Evolutionary conservation across 179 eudicot species (phyloP).

Genomic region (Camellia oleifera): DNA sequence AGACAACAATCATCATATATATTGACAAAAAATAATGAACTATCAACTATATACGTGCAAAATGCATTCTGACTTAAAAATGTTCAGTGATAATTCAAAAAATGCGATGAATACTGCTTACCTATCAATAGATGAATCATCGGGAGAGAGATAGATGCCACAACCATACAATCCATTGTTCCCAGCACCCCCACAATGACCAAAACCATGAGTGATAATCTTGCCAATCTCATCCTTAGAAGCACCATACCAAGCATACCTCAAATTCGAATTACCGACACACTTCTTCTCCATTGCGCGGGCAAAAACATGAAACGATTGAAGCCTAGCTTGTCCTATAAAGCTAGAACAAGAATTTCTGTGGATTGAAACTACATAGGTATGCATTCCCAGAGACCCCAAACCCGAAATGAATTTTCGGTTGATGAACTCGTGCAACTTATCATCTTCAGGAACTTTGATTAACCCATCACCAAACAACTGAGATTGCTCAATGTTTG

Average conservation of each 20-base stretch:
- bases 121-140: slow-evolving; percentile 32
- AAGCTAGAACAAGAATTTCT: slow-evolving; percentile 33
- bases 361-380: slow-evolving; percentile 32
- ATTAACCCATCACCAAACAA: slow-evolving; percentile 21
- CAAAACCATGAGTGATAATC: slow-evolving; percentile 33
- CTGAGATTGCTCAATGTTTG: not conserved
- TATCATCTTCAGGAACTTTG: slow-evolving; percentile 27
- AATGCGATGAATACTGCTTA: no score
- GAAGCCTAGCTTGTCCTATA: slow-evolving; percentile 34
- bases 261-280: slow-evolving; percentile 38
- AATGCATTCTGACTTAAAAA: no score
- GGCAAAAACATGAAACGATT: slow-evolving; percentile 36
- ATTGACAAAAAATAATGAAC: no score
- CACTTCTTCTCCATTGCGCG: slow-evolving; percentile 37
- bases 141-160: slow-evolving; percentile 61
- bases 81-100: no score
- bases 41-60: no score
- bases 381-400: slow-evolving; percentile 22
- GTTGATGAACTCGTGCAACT: slow-evolving; percentile 29
- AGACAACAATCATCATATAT: no score
- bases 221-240: slow-evolving; percentile 35
- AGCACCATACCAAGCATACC: slow-evolving; percentile 71
- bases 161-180: no score
- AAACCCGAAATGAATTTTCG: slow-evolving; percentile 36
- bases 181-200: not conserved